Percentiles rank a stretch among this genome's conserved stretches.
phyloP scores from a whole-genome alignment of 495 filamentous ascomycete species.

The Chlorociboria aeruginascens region DNA sequence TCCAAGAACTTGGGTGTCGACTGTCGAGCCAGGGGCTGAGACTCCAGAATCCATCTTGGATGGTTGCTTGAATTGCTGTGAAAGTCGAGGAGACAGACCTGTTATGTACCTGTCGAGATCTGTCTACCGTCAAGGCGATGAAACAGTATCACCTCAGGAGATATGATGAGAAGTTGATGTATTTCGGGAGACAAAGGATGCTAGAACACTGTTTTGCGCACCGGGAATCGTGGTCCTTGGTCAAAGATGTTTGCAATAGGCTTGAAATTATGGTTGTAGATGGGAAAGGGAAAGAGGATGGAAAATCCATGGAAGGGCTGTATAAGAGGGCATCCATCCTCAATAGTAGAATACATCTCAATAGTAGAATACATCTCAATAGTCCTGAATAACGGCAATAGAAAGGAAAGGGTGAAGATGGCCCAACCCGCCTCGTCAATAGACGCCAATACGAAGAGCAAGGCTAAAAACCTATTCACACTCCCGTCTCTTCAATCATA shows the following conservation, averaged over 20 bases:
- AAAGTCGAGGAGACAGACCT: too few relatives aligned
- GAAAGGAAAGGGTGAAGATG: background rate
- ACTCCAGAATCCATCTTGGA: too few relatives aligned
- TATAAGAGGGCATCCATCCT: background rate
- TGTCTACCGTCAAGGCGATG: too few relatives aligned
- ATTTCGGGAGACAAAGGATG: background rate
- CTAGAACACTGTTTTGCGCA: background rate
- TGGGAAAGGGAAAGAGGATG: background rate
- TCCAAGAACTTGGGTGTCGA: slow-evolving; percentile 3
- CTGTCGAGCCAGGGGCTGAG: background rate
- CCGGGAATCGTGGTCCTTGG: too few relatives aligned
- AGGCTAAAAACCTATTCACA: background rate
- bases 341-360: too few relatives aligned
- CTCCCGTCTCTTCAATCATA: background rate
- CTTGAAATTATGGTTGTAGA: background rate
- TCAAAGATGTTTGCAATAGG: too few relatives aligned
- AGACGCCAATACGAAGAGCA: background rate
- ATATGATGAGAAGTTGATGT: background rate
- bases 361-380: background rate
- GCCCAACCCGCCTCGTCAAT: background rate
- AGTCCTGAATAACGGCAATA: background rate
- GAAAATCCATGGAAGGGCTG: background rate
- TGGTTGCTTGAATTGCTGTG: too few relatives aligned
- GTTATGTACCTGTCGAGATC: too few relatives aligned
- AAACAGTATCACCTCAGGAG: too few relatives aligned